Percentiles rank a stretch among this genome's conserved stretches.
phyloP scores from a whole-genome alignment of 805 yeast species.

The Nakazawaea peltata region DNA sequence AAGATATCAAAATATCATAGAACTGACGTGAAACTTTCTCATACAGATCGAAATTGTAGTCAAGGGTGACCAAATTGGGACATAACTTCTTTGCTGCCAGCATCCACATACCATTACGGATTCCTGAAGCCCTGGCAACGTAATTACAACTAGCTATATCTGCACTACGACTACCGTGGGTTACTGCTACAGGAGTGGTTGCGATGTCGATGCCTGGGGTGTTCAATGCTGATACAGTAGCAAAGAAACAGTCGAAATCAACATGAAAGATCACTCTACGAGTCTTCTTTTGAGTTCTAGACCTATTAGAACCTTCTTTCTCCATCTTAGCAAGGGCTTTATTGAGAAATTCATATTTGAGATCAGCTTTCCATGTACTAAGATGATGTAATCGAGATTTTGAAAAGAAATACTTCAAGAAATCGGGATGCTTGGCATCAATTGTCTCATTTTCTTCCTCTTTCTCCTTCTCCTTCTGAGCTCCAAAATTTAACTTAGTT shows the following conservation, averaged over 20 bases:
- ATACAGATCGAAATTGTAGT: conserved; percentile 69
- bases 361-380: conserved; percentile 76
- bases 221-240: conserved; percentile 65
- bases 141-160: conserved; percentile 93
- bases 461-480: not conserved
- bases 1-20: conserved; percentile 47
- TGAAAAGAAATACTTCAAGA: conserved; percentile 61
- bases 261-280: conserved; percentile 54
- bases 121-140: conserved; percentile 71
- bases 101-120: conserved; percentile 88
- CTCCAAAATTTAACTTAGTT: conserved; percentile 23
- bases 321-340: conserved; percentile 27
- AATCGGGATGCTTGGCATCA: conserved; percentile 73
- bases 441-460: conserved; percentile 15
- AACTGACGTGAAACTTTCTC: conserved; percentile 57
- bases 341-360: conserved; percentile 52
- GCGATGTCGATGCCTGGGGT: conserved; percentile 42
- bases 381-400: conserved; percentile 84
- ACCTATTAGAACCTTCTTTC: not conserved
- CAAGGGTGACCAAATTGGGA: conserved; percentile 50
- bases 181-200: conserved; percentile 50
- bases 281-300: not conserved
- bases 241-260: conserved; percentile 94
- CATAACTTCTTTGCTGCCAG: conserved; percentile 55
- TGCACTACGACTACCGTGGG: conserved; percentile 47